Conservation (phyloP, 352 stramenopile genomes). For the Phytophthora vignae region DNA sequence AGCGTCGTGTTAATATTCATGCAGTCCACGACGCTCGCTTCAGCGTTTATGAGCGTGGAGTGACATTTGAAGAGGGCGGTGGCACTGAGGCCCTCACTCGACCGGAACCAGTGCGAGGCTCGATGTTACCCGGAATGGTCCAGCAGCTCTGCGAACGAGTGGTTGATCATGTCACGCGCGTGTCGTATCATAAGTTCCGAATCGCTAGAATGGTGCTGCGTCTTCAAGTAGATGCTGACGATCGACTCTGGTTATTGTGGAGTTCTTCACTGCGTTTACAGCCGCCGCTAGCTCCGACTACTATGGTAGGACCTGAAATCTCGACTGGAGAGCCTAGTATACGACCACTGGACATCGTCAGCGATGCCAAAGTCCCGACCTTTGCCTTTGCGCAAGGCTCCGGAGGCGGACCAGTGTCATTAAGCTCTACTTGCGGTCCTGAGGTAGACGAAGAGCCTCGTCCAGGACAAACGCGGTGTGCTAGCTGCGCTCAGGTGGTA, state of each 20-base stretch:
- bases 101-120: slow-evolving; percentile 90
- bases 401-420: slow-evolving; percentile 23
- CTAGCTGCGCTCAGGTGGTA: slow-evolving; percentile 84
- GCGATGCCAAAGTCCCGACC: slow-evolving; percentile 68
- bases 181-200: slow-evolving; percentile 92
- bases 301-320: slow-evolving; percentile 4
- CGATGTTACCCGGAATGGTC: slow-evolving; percentile 89
- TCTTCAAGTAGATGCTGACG: slow-evolving; percentile 94
- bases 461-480: slow-evolving; percentile 64
- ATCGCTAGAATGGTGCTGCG: slow-evolving; percentile 96
- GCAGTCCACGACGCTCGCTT: slow-evolving; percentile 92
- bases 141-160: slow-evolving; percentile 94
- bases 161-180: slow-evolving; percentile 93
- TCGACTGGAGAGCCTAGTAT: slow-evolving; percentile 22
- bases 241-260: slow-evolving; percentile 96
- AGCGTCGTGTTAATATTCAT: slow-evolving; percentile 92
- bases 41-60: slow-evolving; percentile 93
- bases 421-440: slow-evolving; percentile 16
- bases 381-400: slow-evolving; percentile 53
- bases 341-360: slow-evolving; percentile 70
- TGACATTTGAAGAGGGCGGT: slow-evolving; percentile 94
- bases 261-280: slow-evolving; percentile 91
- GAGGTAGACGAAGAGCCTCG: slow-evolving; percentile 33
- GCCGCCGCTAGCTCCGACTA: slow-evolving; percentile 12
- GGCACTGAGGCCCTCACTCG: slow-evolving; percentile 86